Evolutionary conservation across 1,284 basidiomycete genomes (phyloP).

Genomic region (Termitomyces sp.): DNA sequence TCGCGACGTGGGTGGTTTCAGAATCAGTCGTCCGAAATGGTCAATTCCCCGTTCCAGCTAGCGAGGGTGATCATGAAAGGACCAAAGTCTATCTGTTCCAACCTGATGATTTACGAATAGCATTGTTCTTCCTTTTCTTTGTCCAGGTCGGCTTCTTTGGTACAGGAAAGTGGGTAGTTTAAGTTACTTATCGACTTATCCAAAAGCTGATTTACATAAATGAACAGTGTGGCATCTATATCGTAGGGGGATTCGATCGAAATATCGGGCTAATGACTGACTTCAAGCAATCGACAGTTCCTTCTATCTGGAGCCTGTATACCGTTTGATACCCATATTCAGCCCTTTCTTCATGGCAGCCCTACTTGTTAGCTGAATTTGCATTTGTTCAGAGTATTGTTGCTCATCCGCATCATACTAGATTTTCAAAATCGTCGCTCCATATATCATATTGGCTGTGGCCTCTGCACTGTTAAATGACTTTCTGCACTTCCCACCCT

Average conservation of each 20-base stretch:
- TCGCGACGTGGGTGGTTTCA: slow-evolving; percentile 68
- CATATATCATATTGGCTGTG: slow-evolving; percentile 73
- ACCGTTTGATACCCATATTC: slow-evolving; percentile 83
- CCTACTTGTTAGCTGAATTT: slow-evolving; percentile 45
- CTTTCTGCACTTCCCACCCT: slow-evolving; percentile 62
- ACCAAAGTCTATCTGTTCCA: slow-evolving; percentile 40
- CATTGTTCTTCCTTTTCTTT: slow-evolving; percentile 82
- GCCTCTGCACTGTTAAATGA: slow-evolving; percentile 65
- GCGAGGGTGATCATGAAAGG: background rate
- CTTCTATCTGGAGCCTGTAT: slow-evolving; percentile 88
- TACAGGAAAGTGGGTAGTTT: slow-evolving; percentile 69
- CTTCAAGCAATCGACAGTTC: slow-evolving; percentile 39
- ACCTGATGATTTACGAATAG: slow-evolving; percentile 66
- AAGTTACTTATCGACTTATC: background rate
- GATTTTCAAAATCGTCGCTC: slow-evolving; percentile 81
- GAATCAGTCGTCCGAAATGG: slow-evolving; percentile 44
- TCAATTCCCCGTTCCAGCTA: background rate
- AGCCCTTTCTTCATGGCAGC: slow-evolving; percentile 83
- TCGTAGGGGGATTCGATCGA: slow-evolving; percentile 46
- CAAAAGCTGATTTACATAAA: background rate
- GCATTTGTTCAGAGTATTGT: background rate
- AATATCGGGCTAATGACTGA: slow-evolving; percentile 8
- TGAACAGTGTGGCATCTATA: slow-evolving; percentile 75
- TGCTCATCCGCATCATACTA: slow-evolving; percentile 21
- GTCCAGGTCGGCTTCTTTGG: slow-evolving; percentile 89